A percentile compares a stretch with the other conserved stretches of the same genome.
Evolutionary conservation across 257 asterid genomes (phyloP).

Genomic region (Thymus mandschuricus): DNA sequence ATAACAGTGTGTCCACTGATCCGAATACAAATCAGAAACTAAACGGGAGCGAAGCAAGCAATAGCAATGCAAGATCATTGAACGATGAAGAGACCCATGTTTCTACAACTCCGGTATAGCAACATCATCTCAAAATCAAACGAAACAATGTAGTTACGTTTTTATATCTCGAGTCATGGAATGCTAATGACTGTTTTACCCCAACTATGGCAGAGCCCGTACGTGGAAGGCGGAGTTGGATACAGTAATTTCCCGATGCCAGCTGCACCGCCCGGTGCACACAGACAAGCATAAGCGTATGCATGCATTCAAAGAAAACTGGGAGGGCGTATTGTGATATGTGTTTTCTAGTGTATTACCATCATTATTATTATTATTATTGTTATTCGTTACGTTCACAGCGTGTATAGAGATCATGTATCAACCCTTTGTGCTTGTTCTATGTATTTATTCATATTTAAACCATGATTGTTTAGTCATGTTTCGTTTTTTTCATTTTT

Average conservation of each 20-base stretch:
- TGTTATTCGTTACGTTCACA: constrained; percentile 15
- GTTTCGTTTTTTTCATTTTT: too few species aligned
- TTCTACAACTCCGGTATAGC: constrained; percentile 55
- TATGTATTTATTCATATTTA: constrained; percentile 22
- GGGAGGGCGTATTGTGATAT: constrained; percentile 30
- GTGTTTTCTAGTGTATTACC: constrained; percentile 39
- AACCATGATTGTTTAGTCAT: constrained; percentile 1
- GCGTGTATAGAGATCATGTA: constrained; percentile 34
- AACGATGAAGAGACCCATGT: constrained; percentile 43
- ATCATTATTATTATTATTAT: constrained; percentile 27
- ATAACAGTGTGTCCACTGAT: constrained; percentile 41
- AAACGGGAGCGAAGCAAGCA: constrained; percentile 53
- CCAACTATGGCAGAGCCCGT: constrained; percentile 71
- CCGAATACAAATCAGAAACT: constrained; percentile 41
- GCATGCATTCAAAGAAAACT: background rate
- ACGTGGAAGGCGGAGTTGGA: constrained; percentile 70
- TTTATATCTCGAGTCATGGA: background rate
- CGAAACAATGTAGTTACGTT: background rate
- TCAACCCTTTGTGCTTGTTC: constrained; percentile 27
- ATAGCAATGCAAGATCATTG: constrained; percentile 44
- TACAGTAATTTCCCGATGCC: constrained; percentile 77
- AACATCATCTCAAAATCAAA: background rate
- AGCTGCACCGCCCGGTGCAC: constrained; percentile 93
- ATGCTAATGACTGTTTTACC: constrained; percentile 21
- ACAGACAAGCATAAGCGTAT: constrained; percentile 48